These are phyloP conservation scores for Exophiala bonariae DNA, from an alignment of 2,329 filamentous ascomycete genomes.

Conservation along the genomic window DNA sequence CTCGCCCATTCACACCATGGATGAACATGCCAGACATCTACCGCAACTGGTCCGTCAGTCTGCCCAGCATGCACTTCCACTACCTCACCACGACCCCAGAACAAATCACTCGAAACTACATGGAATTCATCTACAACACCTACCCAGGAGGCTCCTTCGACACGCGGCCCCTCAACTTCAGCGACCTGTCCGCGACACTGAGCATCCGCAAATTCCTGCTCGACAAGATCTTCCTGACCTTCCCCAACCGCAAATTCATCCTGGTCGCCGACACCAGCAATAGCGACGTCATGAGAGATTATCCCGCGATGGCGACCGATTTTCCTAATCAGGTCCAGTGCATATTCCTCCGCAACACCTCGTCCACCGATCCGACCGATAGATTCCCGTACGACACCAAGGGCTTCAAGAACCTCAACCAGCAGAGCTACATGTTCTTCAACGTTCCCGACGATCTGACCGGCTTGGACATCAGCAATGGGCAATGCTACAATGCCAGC, in stretches of 20 bases:
- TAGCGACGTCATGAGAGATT: conserved; percentile 69
- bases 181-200: conserved; percentile 70
- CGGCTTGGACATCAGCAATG: conserved; percentile 65
- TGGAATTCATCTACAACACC: conserved; percentile 73
- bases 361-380: conserved; percentile 65
- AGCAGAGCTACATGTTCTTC: conserved; percentile 78
- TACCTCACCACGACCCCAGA: conserved; percentile 80
- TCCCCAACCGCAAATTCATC: conserved; percentile 72
- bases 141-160: conserved; percentile 78
- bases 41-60: conserved; percentile 68
- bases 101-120: conserved; percentile 74
- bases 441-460: conserved; percentile 67
- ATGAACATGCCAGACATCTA: conserved; percentile 80
- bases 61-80: conserved; percentile 73
- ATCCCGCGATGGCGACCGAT: conserved; percentile 60
- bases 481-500: conserved; percentile 65
- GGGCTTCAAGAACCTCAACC: conserved; percentile 67
- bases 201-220: conserved; percentile 70
- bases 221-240: conserved; percentile 71
- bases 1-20: conserved; percentile 69
- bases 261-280: conserved; percentile 76
- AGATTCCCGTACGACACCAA: conserved; percentile 74
- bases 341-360: conserved; percentile 75
- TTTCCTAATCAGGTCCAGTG: conserved; percentile 73
- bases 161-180: conserved; percentile 76